Percentiles rank a stretch among this genome's conserved stretches.
Evolutionary conservation across 371 early-diverging fungal species (phyloP).

Genomic region (Mucor circinelloides): DNA sequence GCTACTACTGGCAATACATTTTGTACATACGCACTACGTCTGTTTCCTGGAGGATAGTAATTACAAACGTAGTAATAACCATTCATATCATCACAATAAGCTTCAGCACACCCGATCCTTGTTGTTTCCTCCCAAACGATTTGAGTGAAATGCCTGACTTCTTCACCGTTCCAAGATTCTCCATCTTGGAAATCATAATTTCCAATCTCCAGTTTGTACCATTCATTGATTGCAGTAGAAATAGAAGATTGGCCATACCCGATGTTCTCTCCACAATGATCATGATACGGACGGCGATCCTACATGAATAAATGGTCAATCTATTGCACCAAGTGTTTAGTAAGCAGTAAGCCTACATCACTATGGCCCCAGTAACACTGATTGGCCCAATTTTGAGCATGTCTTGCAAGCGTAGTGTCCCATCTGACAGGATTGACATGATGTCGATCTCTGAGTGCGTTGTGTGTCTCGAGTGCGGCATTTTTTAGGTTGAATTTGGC

Average conservation of each 20-base stretch:
- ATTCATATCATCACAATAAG: conserved; percentile 32
- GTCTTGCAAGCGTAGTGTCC: not conserved
- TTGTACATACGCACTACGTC: not conserved
- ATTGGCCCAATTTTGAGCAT: not conserved
- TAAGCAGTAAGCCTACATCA: too few relatives aligned
- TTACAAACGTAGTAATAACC: conserved; percentile 34
- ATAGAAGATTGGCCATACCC: not conserved
- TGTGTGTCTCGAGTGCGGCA: not conserved
- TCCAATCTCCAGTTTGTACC: not conserved
- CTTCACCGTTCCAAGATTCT: not conserved
- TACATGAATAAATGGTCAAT: not conserved
- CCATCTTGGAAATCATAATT: not conserved
- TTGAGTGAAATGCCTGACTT: conserved; percentile 44
- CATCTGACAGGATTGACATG: not conserved
- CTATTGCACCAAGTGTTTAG: too few relatives aligned
- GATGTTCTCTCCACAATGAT: not conserved
- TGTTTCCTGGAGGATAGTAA: conserved; percentile 47
- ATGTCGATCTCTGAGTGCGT: not conserved
- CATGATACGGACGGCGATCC: not conserved
- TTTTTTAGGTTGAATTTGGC: not conserved
- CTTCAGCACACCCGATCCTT: conserved; percentile 46
- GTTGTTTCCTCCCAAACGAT: conserved; percentile 50
- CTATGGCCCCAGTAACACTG: not conserved
- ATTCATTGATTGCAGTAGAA: not conserved
- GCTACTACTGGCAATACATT: not conserved